These are phyloP conservation scores for Yamadazyma laniorum DNA, from an alignment of 805 yeast genomes.

Conservation along the genomic window DNA sequence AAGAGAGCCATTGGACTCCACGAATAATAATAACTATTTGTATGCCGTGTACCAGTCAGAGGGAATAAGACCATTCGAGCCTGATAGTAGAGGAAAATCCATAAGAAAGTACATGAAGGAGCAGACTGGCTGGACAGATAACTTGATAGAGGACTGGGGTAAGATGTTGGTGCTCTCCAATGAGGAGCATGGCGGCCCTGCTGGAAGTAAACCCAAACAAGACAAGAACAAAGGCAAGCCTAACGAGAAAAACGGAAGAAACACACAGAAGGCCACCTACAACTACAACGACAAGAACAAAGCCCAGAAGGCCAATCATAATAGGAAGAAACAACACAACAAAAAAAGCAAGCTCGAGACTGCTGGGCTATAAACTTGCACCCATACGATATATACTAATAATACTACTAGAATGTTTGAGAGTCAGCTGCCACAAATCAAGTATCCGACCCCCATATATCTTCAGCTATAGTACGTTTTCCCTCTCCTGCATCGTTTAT, in stretches of 20 bases:
- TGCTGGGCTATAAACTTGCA: background rate
- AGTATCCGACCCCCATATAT: too few species aligned
- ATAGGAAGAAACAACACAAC: slow-evolving; percentile 60
- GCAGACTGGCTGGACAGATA: slow-evolving; percentile 74
- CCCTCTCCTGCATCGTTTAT: too few species aligned
- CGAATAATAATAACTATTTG: slow-evolving; percentile 50
- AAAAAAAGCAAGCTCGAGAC: slow-evolving; percentile 30
- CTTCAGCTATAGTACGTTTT: too few species aligned
- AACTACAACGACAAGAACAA: slow-evolving; percentile 55
- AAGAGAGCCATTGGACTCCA: slow-evolving; percentile 15
- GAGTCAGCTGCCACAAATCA: too few species aligned
- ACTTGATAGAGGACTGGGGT: slow-evolving; percentile 89
- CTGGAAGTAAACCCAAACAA: background rate
- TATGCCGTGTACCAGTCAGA: slow-evolving; percentile 52
- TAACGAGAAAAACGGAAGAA: background rate
- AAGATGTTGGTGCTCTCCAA: background rate
- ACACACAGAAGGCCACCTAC: background rate
- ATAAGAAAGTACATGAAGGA: slow-evolving; percentile 51
- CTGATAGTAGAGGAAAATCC: slow-evolving; percentile 49
- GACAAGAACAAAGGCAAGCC: slow-evolving; percentile 28
- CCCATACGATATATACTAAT: too few species aligned
- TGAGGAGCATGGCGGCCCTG: slow-evolving; percentile 3
- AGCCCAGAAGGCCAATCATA: slow-evolving; percentile 60
- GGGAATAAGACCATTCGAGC: slow-evolving; percentile 43
- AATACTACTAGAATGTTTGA: too few species aligned